Evolutionary conservation across 495 filamentous ascomycete genomes (phyloP).

Genomic region (Hyphodiscus hymeniophilus): DNA sequence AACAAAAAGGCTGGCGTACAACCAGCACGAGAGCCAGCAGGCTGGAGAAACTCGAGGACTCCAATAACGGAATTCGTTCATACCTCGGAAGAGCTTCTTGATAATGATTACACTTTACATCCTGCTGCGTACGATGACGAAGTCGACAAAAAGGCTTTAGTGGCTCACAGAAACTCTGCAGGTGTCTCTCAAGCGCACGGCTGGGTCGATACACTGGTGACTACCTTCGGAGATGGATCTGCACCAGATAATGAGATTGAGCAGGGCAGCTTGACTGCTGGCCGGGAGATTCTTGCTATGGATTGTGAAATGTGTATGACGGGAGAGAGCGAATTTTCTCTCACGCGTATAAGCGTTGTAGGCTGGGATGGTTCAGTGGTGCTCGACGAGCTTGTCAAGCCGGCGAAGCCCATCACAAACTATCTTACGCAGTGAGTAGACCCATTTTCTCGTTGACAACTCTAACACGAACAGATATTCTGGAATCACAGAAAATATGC

Average conservation of each 20-base stretch:
- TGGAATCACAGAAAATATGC: conserved; percentile 78
- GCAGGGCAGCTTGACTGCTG: conserved; percentile 73
- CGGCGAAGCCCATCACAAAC: conserved; percentile 71
- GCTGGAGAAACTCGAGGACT: conserved; percentile 61
- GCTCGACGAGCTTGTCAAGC: conserved; percentile 88
- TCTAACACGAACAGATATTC: conserved; percentile 58
- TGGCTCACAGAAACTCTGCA: conserved; percentile 34
- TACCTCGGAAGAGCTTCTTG: conserved; percentile 61
- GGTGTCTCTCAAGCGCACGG: conserved; percentile 43
- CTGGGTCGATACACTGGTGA: conserved; percentile 76
- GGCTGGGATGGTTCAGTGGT: conserved; percentile 77
- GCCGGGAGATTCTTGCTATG: conserved; percentile 70
- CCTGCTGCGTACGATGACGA: conserved; percentile 50
- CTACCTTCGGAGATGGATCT: conserved; percentile 53
- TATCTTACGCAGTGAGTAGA: conserved; percentile 72
- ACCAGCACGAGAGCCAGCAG: conserved; percentile 47
- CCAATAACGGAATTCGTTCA: conserved; percentile 70
- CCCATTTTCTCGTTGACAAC: too few relatives aligned
- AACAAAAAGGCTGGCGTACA: conserved; percentile 37
- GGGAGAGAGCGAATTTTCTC: conserved; percentile 60
- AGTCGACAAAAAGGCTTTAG: conserved; percentile 35
- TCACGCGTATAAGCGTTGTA: conserved; percentile 81
- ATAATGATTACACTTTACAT: conserved; percentile 75
- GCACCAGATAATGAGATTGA: conserved; percentile 63
- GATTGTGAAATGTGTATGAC: conserved; percentile 98